phyloP scores from a whole-genome alignment of 208 protist genomes.

The Trypanosoma grayi region DNA sequence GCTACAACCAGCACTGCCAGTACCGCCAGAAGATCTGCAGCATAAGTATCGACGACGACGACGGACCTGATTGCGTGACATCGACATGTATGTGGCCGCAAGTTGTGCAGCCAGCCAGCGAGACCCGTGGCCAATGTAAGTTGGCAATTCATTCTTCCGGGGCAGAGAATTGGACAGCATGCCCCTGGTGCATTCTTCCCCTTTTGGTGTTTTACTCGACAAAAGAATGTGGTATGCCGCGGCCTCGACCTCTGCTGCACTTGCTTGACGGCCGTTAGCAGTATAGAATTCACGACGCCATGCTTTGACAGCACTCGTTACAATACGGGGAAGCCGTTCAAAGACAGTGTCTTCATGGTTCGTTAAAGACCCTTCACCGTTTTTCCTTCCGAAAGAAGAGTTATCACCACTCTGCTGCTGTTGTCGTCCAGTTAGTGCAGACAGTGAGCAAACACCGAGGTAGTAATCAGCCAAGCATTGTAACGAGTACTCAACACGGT shows the following conservation, averaged over 20 bases:
- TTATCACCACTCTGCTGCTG: not conserved
- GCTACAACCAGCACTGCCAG: not conserved
- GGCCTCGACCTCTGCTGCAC: conserved; percentile 39
- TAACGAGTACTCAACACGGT: conserved; percentile 31
- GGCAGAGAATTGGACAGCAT: not conserved
- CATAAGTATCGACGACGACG: not conserved
- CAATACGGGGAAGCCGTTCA: conserved; percentile 37
- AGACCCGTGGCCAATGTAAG: not conserved
- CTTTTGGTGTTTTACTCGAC: not conserved
- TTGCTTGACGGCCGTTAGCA: conserved; percentile 48
- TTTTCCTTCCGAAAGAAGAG: not conserved
- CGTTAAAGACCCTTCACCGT: not conserved
- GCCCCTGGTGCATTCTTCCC: not conserved
- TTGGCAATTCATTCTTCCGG: not conserved
- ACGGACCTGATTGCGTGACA: conserved; percentile 9
- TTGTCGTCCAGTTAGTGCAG: not conserved
- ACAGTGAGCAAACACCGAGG: conserved; percentile 20
- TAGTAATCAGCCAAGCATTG: conserved; percentile 37
- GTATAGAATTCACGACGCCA: conserved; percentile 54
- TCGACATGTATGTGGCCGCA: conserved; percentile 17
- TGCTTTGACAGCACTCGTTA: conserved; percentile 46
- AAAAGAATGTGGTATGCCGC: conserved; percentile 4
- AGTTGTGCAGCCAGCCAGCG: not conserved
- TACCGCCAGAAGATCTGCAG: not conserved
- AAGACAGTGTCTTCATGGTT: conserved; percentile 1